phyloP scores from a whole-genome alignment of 176 grass and related monocot species.

The Carex myosuroides region DNA sequence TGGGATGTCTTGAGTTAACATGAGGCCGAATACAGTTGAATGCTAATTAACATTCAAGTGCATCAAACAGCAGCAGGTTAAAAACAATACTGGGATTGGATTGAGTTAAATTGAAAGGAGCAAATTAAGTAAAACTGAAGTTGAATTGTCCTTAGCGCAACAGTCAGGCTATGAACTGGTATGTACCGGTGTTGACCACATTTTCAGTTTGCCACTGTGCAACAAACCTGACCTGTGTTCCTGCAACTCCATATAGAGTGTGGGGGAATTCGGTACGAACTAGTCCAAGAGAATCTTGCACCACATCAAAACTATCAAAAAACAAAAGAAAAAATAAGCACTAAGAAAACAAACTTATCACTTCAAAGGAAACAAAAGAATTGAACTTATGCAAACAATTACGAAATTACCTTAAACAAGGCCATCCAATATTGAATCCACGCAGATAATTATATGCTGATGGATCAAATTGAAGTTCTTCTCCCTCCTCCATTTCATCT shows the following conservation, averaged over 20 bases:
- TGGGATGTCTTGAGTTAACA: not conserved
- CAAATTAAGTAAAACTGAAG: not conserved
- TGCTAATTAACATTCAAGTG: not conserved
- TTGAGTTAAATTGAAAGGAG: not conserved
- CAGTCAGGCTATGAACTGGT: not conserved
- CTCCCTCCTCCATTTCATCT: constrained; percentile 75
- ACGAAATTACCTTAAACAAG: constrained; percentile 59
- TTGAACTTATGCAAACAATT: not conserved
- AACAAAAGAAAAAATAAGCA: constrained; percentile 7
- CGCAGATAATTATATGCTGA: constrained; percentile 76
- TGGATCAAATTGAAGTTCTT: constrained; percentile 93
- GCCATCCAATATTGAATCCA: constrained; percentile 72
- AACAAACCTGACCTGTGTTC: constrained; percentile 59
- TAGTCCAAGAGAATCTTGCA: constrained; percentile 68
- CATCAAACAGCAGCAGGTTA: not conserved
- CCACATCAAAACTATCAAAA: constrained; percentile 64
- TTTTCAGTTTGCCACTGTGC: not conserved
- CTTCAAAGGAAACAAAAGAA: not conserved
- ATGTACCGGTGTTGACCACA: not conserved
- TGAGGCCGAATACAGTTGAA: not conserved
- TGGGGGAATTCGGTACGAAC: constrained; percentile 78
- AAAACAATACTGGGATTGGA: not conserved
- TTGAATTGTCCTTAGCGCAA: not conserved
- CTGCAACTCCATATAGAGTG: constrained; percentile 72
- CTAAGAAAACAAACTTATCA: not conserved